Evolutionary conservation across 148 eudicot species (phyloP), one percentile per base, ranked within the genome.

Genomic region (Persicaria maculosa): DNA sequence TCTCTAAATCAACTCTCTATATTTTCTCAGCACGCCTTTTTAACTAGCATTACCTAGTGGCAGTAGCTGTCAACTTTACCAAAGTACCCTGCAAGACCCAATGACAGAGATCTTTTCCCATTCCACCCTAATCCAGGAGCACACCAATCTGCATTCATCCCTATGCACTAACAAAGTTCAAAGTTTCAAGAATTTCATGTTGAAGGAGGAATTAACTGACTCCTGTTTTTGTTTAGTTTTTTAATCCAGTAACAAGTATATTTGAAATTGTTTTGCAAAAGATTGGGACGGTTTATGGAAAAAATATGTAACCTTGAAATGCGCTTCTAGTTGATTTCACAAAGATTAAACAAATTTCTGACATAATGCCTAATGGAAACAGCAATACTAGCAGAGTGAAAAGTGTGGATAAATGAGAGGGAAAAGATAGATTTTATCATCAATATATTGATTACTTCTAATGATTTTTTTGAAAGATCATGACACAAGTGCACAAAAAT

Each of bases 111-210:
- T 31, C 22, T 12, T 14, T 12, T 64, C 12, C 69, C 46, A 31
- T n/a, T 64, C 46, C 36, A 40, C 36, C 69, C 69, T 31, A 64
- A 64, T 36, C 17, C 14, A 31, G 69, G 69, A 64, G 69, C 69
- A 64, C 9, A 64, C 4, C 17, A 64, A 11, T 14, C 69, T 40
- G 40, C 69, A 64, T 11, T 0, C 69, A 36, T 11, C n/a, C 7
- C 46, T 19, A 64, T 31, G 70, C 46, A 65, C 47, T 40, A 65
- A 14, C 36, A 36, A 65, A 14, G 14, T 36, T 40, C 7, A 65
- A 14, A 40, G 7, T 40, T 40, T 40, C 47, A 43, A 36, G 46
- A 12, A 40, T 12, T 65, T 9, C 8, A 65, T 6, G 4, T 40
- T 20, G 47, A 14, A 19, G 31, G n/a, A 36, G 44, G 68, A 36